Evolutionary conservation across 371 early-diverging fungal genomes (phyloP), one percentile per base, ranked within the genome.

Genomic region (Mucor sp.): DNA sequence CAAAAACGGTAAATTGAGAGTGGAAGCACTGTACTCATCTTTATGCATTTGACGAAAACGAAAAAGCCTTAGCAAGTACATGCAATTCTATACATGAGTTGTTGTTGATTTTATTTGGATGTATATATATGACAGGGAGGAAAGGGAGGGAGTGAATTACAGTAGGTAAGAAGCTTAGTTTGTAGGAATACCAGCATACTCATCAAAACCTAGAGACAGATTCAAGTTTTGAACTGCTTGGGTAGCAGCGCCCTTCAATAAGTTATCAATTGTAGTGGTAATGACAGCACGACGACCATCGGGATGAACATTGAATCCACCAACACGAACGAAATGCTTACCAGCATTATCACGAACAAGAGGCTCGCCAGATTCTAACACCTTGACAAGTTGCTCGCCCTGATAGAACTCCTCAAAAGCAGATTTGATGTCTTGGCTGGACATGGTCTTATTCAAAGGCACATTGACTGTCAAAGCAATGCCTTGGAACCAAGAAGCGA

Each of bases 161-260:
- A 53, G 6, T 3, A 53, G 14, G 11, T 33, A 11, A 30, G n/a
- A 33, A 12, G 28, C 41, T 66, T 69, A 84, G 27, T 82, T 79
- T 32, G 83, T 66, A 19, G 92, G 91, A 60, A 96, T 96, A 35
- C 94, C 94, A 33, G 91, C 87, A 73, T 87, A 94, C 77, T 96
- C 96, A 61, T 90, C 92, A 60, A 90, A 76, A 11, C 90, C 90
- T 21, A 94, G 77, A 25, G 91, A 87, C 68, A 94, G 75, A 71
- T 94, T 94, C 67, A 92, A 79, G 79, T 94, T 94, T 78, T 97
- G 98, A 44, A 97, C 74, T 9, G 97, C 96, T 82, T 98, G 98
- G 27, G 97, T 97, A 15, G 97, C 97, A 27, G 97, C 97, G 8
- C 97, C 99, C 88, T 98, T 98, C 66, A 96, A 85, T 71, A 97